phyloP scores from a whole-genome alignment of 352 stramenopile genomes.

The Phytophthora nicotianae region DNA sequence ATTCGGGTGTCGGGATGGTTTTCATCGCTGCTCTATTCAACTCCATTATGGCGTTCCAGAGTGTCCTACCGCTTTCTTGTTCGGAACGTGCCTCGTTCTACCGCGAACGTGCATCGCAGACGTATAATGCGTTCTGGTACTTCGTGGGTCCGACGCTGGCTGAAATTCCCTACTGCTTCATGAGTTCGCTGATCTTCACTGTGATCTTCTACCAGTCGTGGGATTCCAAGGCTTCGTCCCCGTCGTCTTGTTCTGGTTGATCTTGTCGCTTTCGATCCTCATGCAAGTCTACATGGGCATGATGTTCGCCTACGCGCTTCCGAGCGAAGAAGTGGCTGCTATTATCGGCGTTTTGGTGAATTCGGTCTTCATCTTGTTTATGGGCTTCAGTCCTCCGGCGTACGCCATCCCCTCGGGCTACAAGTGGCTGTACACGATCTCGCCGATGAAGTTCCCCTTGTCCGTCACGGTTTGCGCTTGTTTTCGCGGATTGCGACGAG shows the following conservation, averaged over 20 bases:
- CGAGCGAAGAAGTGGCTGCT: constrained; percentile 32
- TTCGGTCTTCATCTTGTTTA: constrained; percentile 48
- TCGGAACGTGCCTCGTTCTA: constrained; percentile 83
- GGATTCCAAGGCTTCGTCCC: constrained; percentile 27
- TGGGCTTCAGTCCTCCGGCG: constrained; percentile 52
- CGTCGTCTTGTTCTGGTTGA: constrained; percentile 33
- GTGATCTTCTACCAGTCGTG: constrained; percentile 39
- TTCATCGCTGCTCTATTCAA: constrained; percentile 76
- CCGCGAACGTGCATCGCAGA: constrained; percentile 70
- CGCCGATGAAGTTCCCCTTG: constrained; percentile 23
- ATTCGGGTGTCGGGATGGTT: constrained; percentile 70
- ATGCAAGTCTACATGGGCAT: constrained; percentile 38
- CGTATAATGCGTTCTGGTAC: constrained; percentile 80
- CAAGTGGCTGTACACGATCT: constrained; percentile 33
- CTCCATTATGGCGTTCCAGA: constrained; percentile 64
- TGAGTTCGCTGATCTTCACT: constrained; percentile 29
- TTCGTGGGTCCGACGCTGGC: constrained; percentile 46
- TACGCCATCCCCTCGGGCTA: constrained; percentile 36
- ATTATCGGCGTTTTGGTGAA: constrained; percentile 42
- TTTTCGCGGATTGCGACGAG: constrained; percentile 38
- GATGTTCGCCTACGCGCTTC: constrained; percentile 35
- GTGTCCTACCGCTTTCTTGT: constrained; percentile 72
- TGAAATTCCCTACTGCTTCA: constrained; percentile 72
- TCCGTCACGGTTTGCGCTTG: constrained; percentile 14
- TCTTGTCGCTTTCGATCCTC: constrained; percentile 30